A percentile compares a stretch with the other conserved stretches of the same genome.
Conservation (phyloP, 495 filamentous ascomycete species). For the Xylaria sp. region DNA sequence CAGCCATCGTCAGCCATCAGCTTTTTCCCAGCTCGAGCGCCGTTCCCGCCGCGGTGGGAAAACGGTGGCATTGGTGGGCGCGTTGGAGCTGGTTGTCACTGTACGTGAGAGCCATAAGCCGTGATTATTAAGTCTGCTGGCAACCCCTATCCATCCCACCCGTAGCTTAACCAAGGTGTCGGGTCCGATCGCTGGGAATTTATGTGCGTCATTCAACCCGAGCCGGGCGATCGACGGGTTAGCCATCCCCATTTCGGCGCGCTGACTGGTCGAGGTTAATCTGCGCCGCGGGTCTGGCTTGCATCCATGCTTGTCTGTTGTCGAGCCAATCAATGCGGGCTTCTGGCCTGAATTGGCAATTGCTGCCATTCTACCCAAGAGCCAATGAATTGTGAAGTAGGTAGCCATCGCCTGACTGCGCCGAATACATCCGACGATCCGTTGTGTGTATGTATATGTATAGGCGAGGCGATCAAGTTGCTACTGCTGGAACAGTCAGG, state of each 20-base stretch:
- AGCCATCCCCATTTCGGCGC: constrained; percentile 20
- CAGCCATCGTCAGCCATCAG: no score
- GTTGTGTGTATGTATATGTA: neutral
- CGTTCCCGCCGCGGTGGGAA: constrained; percentile 6
- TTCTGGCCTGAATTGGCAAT: constrained; percentile 39
- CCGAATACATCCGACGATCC: neutral
- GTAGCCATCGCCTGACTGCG: neutral
- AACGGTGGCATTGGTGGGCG: neutral
- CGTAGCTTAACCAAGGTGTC: constrained; percentile 35
- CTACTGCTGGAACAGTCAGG: neutral
- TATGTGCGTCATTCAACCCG: constrained; percentile 34
- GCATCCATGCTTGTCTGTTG: constrained; percentile 34
- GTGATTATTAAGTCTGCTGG: constrained; percentile 1
- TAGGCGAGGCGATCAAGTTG: neutral
- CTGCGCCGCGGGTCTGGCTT: constrained; percentile 35
- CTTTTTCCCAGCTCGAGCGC: constrained; percentile 22
- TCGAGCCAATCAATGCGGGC: constrained; percentile 38
- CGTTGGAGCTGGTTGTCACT: constrained; percentile 18
- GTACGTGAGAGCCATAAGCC: neutral
- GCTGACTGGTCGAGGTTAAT: constrained; percentile 17
- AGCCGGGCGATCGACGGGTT: constrained; percentile 29
- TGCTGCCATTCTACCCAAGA: neutral
- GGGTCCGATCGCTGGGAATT: constrained; percentile 38
- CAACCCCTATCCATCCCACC: constrained; percentile 26
- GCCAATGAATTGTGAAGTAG: constrained; percentile 11